These are phyloP conservation scores for Neurospora sp. DNA, from an alignment of 2,329 filamentous ascomycete species.

Conservation along the genomic window DNA sequence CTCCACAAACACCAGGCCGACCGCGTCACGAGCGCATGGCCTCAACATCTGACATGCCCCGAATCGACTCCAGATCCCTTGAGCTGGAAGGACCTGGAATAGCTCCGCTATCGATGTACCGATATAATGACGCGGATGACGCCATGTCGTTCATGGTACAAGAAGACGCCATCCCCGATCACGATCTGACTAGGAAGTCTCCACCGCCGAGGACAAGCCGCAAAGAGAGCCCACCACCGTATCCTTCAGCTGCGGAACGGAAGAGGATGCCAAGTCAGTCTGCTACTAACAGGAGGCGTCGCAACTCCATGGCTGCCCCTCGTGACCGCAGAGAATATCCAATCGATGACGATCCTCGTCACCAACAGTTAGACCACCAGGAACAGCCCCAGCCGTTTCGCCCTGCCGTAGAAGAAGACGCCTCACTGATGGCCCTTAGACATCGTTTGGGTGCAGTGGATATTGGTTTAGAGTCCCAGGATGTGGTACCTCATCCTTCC, in stretches of 20 bases:
- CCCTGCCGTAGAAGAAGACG: neutral
- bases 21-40: slow-evolving; percentile 24
- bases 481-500: neutral
- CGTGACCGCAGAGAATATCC: neutral
- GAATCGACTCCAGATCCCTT: slow-evolving; percentile 2
- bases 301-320: slow-evolving; percentile 11
- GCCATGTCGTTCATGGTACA: slow-evolving; percentile 16
- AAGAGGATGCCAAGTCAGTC: slow-evolving; percentile 19
- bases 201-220: slow-evolving; percentile 20
- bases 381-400: neutral
- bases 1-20: slow-evolving; percentile 10
- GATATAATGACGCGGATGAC: slow-evolving; percentile 11
- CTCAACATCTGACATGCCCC: slow-evolving; percentile 8
- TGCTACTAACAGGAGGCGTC: slow-evolving; percentile 17
- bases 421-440: neutral
- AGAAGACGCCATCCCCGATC: slow-evolving; percentile 9
- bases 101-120: neutral
- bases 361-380: neutral
- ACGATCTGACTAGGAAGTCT: slow-evolving; percentile 8
- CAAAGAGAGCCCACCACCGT: slow-evolving; percentile 23
- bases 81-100: slow-evolving; percentile 3
- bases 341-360: neutral
- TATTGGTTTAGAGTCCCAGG: neutral
- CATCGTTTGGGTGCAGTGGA: neutral
- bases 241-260: slow-evolving; percentile 12